Percentiles rank a stretch among this genome's conserved stretches.
Evolutionary conservation across 257 asterid genomes (phyloP).

Genomic region (Nicotiana attenuata): DNA sequence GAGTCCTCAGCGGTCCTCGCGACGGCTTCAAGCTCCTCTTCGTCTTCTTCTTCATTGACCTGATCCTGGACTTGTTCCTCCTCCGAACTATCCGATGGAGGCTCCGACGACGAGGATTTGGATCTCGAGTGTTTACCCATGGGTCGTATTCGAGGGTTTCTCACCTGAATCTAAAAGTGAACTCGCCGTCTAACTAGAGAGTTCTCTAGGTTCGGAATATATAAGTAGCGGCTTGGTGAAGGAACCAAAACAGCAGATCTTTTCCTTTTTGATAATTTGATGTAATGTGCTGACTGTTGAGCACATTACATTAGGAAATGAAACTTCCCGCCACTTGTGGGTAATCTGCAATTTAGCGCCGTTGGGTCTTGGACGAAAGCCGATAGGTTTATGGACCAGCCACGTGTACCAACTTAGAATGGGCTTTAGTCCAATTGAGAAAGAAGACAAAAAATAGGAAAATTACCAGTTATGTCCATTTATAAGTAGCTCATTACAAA

Average conservation of each 20-base stretch:
- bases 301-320: background rate
- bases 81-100: slow-evolving; percentile 22
- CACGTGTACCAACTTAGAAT: too few species aligned
- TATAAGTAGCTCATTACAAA: too few species aligned
- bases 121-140: slow-evolving; percentile 30
- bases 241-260: background rate
- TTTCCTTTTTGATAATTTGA: too few species aligned
- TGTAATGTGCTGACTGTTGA: too few species aligned
- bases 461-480: too few species aligned
- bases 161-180: background rate
- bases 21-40: slow-evolving; percentile 90
- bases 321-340: slow-evolving; percentile 1
- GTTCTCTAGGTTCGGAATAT: background rate
- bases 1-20: slow-evolving; percentile 79
- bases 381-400: background rate
- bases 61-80: slow-evolving; percentile 44
- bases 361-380: background rate
- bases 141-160: slow-evolving; percentile 36
- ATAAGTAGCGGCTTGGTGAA: background rate
- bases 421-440: too few species aligned
- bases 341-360: background rate
- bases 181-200: background rate
- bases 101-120: slow-evolving; percentile 53
- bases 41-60: slow-evolving; percentile 68
- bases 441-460: too few species aligned